Base-by-base conservation (phyloP, 1,284 basidiomycete genomes). In the Psilocybe mexicana region DNA sequence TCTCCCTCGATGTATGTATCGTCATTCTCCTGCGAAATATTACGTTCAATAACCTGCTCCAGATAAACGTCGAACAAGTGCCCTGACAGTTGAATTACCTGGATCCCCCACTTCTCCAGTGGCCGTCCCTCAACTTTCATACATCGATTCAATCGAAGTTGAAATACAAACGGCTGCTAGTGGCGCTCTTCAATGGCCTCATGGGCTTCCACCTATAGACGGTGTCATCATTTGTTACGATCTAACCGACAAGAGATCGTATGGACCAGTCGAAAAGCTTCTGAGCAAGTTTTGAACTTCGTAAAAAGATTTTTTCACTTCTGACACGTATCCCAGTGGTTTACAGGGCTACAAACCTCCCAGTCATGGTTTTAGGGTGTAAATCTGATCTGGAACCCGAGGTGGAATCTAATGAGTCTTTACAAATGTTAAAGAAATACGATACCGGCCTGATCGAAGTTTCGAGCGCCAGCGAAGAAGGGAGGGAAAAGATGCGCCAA, bases 161-260 rank as follows among this genome's bases (percentile, higher is more conserved):
- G 82, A 86, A 61, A 69, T 77, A 24, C 66, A 71, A 36, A 62
- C 68, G 26, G 60, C 67, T 59, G 48, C 62, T 60, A 54, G 56
- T 65, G 60, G 67, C 18, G 61, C 64, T 47, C 62, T 68, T 14
- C 59, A 60, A 50, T 77, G 76, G 72, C 73, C 76, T 30, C 76
- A 80, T 47, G 78, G 76, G 6, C 78, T 83, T 12, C 84, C 85
- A 24, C 72, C 73, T n/a, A 76, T 90, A 54, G 83, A 91, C 66
- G 90, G 86, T 6, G 78, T 87, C 24, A 78, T 92, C 43, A 78
- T 93, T 45, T 92, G 90, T 65, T 93, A 91, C 70, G 88, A 92
- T 70, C 80, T 84, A 12, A 82, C 84, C 0, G 76, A 83, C 61
- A 69, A 70, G 57, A 68, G 73, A 4, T 91, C 91, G 25, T 89